phyloP scores from a whole-genome alignment of 129 eudicot species.

The Erigeron canadensis region DNA sequence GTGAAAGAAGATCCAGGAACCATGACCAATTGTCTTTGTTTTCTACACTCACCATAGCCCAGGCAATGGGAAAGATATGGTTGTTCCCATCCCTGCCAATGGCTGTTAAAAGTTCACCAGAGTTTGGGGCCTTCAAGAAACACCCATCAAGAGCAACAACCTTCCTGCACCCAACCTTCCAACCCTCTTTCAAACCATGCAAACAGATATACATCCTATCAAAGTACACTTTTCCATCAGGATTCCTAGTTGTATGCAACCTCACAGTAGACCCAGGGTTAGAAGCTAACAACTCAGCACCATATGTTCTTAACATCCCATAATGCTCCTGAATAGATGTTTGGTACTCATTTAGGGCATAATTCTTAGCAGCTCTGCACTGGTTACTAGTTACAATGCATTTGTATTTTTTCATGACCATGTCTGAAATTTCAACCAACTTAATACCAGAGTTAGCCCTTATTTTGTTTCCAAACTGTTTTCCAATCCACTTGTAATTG shows the following conservation, averaged over 20 bases:
- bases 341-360: background rate
- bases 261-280: background rate
- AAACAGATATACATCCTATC: background rate
- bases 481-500: background rate
- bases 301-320: background rate
- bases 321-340: background rate
- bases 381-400: background rate
- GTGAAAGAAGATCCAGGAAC: background rate
- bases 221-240: background rate
- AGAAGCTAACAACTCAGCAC: background rate
- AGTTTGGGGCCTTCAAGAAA: background rate
- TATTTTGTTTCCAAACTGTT: background rate
- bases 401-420: background rate
- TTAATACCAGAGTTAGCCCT: background rate
- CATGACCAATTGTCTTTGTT: background rate
- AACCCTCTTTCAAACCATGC: background rate
- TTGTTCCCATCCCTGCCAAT: slow-evolving; percentile 7
- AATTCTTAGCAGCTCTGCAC: background rate
- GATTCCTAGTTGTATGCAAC: background rate
- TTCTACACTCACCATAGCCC: slow-evolving; percentile 1
- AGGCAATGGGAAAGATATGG: background rate
- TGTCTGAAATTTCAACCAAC: background rate
- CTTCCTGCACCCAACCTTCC: background rate
- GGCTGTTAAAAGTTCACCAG: background rate
- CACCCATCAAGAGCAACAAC: background rate